phyloP scores from a whole-genome alignment of 192 early-diverging fungal species.

The Gryganskiella cystojenkinii region DNA sequence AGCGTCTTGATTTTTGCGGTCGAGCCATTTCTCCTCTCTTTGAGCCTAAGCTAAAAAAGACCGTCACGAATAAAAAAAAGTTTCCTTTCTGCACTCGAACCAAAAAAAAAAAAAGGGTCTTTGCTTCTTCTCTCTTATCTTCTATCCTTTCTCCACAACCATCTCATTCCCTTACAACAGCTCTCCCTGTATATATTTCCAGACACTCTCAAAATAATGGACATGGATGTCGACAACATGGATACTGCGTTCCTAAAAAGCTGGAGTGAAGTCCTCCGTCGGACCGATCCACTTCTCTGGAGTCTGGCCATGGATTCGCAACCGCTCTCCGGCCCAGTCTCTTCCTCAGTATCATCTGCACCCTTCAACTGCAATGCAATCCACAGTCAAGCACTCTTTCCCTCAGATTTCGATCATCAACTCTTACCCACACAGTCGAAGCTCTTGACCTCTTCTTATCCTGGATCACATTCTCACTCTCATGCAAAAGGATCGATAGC shows the following conservation, averaged over 20 bases:
- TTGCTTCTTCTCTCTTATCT: neutral
- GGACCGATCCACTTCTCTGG: slow-evolving; percentile 45
- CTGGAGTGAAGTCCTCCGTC: slow-evolving; percentile 40
- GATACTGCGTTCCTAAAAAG: slow-evolving; percentile 38
- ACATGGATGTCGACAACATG: slow-evolving; percentile 2
- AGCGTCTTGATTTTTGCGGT: no score
- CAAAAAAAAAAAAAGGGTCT: neutral
- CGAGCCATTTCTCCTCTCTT: no score
- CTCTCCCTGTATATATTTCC: neutral
- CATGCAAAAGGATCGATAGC: neutral
- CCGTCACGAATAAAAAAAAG: neutral
- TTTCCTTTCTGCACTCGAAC: neutral
- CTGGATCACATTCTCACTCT: neutral
- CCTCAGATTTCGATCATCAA: neutral
- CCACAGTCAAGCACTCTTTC: neutral
- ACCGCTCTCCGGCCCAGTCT: neutral
- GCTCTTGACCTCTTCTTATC: no score
- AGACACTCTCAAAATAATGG: neutral
- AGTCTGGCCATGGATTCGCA: slow-evolving; percentile 27
- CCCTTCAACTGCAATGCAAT: neutral
- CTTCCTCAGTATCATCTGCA: neutral
- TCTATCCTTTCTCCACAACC: neutral
- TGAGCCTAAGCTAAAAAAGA: neutral
- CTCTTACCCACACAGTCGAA: no score
- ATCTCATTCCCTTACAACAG: neutral